Percentiles rank a stretch among this genome's conserved stretches.
Evolutionary conservation across 345 rosid genomes (phyloP).

Genomic region (Aquilaria malaccensis): DNA sequence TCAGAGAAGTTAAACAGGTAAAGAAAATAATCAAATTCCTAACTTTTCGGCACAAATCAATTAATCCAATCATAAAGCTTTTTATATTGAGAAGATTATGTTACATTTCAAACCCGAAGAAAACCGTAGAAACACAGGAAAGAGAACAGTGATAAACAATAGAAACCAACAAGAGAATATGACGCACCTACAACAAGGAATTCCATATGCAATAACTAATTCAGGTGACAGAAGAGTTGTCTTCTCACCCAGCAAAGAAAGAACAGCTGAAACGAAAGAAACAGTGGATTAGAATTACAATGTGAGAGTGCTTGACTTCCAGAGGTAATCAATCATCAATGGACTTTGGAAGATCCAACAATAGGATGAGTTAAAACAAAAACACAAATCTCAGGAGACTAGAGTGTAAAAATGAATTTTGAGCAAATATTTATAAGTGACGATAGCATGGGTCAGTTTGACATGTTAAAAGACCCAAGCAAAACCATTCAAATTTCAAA

Average conservation of each 20-base stretch:
- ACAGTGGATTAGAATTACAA: conserved; percentile 11
- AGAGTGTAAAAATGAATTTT: not conserved
- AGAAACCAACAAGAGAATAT: conserved; percentile 7
- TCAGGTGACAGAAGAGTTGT: conserved; percentile 96
- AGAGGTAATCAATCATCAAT: conserved; percentile 1
- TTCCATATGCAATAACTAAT: conserved; percentile 64
- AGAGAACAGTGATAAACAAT: not conserved
- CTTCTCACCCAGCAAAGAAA: conserved; percentile 89
- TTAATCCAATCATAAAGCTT: conserved; percentile 7
- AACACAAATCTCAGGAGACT: not conserved
- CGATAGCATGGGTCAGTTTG: too few relatives aligned
- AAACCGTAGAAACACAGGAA: conserved; percentile 2
- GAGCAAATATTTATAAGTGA: too few relatives aligned
- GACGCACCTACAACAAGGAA: conserved; percentile 96
- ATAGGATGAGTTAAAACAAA: conserved; percentile 8
- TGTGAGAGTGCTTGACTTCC: conserved; percentile 4
- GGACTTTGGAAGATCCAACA: not conserved
- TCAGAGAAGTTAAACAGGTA: conserved; percentile 17
- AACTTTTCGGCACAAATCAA: conserved; percentile 5
- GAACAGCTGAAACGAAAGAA: conserved; percentile 59
- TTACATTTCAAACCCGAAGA: too few relatives aligned
- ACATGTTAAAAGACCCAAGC: too few relatives aligned
- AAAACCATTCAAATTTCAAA: too few relatives aligned
- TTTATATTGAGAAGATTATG: too few relatives aligned
- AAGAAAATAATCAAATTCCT: conserved; percentile 9